These are phyloP conservation scores for Rhodotorula sp. DNA, from an alignment of 1,284 basidiomycete species.

Conservation along the genomic window DNA sequence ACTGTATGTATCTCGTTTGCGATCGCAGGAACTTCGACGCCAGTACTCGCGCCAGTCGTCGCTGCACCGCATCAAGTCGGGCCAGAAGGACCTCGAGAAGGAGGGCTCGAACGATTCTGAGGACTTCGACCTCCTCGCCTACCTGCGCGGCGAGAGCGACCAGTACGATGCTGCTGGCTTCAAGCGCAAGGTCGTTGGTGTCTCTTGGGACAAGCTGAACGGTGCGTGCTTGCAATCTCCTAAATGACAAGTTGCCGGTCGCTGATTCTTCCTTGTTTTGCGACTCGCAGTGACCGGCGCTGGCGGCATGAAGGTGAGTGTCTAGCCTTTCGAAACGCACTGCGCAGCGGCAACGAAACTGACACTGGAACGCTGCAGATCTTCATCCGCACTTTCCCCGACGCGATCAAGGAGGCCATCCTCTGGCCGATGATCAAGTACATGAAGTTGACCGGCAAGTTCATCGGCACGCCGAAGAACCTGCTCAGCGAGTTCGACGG, in stretches of 20 bases:
- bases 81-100: constrained; percentile 37
- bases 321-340: background rate
- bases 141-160: constrained; percentile 65
- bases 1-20: background rate
- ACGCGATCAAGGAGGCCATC: constrained; percentile 63
- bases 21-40: constrained; percentile 19
- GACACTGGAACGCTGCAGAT: constrained; percentile 53
- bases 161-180: constrained; percentile 67
- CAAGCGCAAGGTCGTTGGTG: constrained; percentile 75
- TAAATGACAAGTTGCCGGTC: too few species aligned
- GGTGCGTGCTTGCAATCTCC: too few species aligned
- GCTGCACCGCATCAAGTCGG: constrained; percentile 39
- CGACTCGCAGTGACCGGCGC: constrained; percentile 54
- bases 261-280: too few species aligned
- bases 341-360: background rate
- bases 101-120: constrained; percentile 33
- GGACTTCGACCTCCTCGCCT: constrained; percentile 71
- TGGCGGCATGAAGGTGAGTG: constrained; percentile 17
- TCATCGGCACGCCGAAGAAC: constrained; percentile 45
- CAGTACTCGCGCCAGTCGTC: constrained; percentile 29
- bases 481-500: constrained; percentile 63
- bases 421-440: constrained; percentile 57
- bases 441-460: constrained; percentile 44
- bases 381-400: constrained; percentile 60
- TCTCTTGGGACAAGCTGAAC: constrained; percentile 62